A percentile compares a stretch with the other conserved stretches of the same genome.
Evolutionary conservation across 768 basidiomycete genomes (phyloP).

Genomic region (Suillus decipiens): DNA sequence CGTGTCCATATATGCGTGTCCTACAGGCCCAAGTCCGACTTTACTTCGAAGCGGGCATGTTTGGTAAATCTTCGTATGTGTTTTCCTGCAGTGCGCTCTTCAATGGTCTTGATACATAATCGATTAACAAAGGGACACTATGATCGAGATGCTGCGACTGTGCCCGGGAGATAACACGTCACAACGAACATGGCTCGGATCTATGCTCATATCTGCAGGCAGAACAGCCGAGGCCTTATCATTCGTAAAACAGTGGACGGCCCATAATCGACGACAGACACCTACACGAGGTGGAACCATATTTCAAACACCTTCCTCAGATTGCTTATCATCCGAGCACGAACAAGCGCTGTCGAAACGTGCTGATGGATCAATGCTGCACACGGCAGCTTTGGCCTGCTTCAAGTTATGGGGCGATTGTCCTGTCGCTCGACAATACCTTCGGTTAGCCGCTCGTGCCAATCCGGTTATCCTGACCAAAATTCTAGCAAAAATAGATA

Average conservation of each 20-base stretch:
- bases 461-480: conserved; percentile 41
- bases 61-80: conserved; percentile 37
- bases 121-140: conserved; percentile 31
- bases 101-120: not conserved
- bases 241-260: conserved; percentile 37
- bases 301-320: conserved; percentile 28
- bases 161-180: conserved; percentile 44
- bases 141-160: conserved; percentile 44
- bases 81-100: not conserved
- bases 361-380: conserved; percentile 18
- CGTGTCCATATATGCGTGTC: conserved; percentile 49
- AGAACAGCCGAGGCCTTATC: conserved; percentile 42
- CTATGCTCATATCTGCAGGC: conserved; percentile 36
- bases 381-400: conserved; percentile 44
- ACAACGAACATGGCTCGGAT: conserved; percentile 39
- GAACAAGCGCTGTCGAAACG: conserved; percentile 17
- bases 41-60: conserved; percentile 36
- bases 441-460: conserved; percentile 35
- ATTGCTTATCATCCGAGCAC: conserved; percentile 16
- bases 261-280: conserved; percentile 21
- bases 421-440: conserved; percentile 39
- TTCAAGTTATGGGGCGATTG: conserved; percentile 44
- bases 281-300: conserved; percentile 28
- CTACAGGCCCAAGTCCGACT: conserved; percentile 39
- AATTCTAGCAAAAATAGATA: conserved; percentile 38